Evolutionary conservation across 768 basidiomycete genomes (phyloP), one percentile per base, ranked within the genome.

Genomic region (Crepidotus variabilis): DNA sequence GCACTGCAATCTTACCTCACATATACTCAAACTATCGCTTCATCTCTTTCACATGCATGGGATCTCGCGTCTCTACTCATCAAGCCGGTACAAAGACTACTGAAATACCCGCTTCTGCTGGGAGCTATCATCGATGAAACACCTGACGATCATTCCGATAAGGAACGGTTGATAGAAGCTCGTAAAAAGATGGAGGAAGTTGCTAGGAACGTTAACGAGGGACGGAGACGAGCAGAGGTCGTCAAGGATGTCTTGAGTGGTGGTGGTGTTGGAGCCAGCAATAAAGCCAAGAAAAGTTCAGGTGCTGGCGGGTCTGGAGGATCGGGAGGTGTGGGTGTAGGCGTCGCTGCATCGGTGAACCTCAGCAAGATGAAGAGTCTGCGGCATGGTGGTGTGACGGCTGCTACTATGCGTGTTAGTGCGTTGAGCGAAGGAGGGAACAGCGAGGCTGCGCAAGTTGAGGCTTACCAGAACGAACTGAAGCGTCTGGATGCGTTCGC

Each of bases 51-150:
- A 0, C 87, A 92, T 64, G 90, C 93, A 2, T 94, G 93, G 88
- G 96, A 99, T 68, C 83, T 99, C 23, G 79, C 92, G 5, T 94
- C 93, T 0, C 82, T 98, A 36, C 87, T 99, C 58, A 98, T 99
- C 71, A 98, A 98, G 71, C 97, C 97, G 33, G 93, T 99, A 2
- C 97, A 98, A 66, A 86, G 96, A 14, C 80, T 98, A 54, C 85
- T 98, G 60, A 98, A 98, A 68, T 99, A 99, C 66, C 85, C 92
- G 0, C 81, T 98, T 8, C 81, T 99, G 24, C 83, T 99, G 33
- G 72, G 74, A 22, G 83, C 90, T 22, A 86, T 93, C 61, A 81
- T 88, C 52, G 84, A 87, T 50, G 87, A 86, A 64, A 93, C 92
- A 0, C 83, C 86, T 6, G 81, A 85, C 52, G 68, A 70, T 21